A percentile compares a stretch with the other conserved stretches of the same genome.
Evolutionary conservation across 768 basidiomycete species (phyloP).

Genomic region (Suillus ampliporus): DNA sequence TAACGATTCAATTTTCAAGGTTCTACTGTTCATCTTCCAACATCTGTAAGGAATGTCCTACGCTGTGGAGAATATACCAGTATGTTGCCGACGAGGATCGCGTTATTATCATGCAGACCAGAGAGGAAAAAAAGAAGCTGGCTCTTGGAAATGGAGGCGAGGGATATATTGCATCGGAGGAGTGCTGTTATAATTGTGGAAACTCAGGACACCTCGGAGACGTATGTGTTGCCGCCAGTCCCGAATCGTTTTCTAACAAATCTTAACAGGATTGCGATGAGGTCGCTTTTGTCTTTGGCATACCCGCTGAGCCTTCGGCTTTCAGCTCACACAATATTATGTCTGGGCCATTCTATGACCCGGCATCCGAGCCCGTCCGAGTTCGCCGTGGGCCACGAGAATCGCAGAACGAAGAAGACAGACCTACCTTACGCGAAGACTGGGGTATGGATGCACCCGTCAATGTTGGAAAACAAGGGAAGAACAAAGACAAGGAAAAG

Average conservation of each 20-base stretch:
- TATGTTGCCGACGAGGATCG: conserved; percentile 66
- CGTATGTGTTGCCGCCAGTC: conserved; percentile 48
- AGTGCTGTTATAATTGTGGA: conserved; percentile 88
- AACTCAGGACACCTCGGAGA: conserved; percentile 77
- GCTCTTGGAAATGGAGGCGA: conserved; percentile 74
- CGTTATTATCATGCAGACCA: conserved; percentile 45
- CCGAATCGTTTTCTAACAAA: neutral
- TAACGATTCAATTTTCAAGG: neutral
- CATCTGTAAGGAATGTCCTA: conserved; percentile 73
- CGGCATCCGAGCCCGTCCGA: conserved; percentile 36
- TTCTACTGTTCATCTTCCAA: conserved; percentile 1
- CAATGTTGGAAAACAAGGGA: conserved; percentile 70
- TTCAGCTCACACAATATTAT: conserved; percentile 67
- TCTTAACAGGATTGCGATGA: conserved; percentile 64
- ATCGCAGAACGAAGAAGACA: conserved; percentile 29
- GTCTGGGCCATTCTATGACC: conserved; percentile 70
- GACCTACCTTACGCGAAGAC: conserved; percentile 42
- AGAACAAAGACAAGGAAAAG: conserved; percentile 61
- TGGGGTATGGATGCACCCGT: conserved; percentile 55
- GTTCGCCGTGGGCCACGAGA: conserved; percentile 48
- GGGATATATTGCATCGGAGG: conserved; percentile 73
- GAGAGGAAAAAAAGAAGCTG: conserved; percentile 55
- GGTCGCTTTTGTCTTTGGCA: conserved; percentile 43
- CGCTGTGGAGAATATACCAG: conserved; percentile 80
- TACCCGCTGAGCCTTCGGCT: conserved; percentile 63